Evolutionary conservation across 2,329 filamentous ascomycete genomes (phyloP), one percentile per base, ranked within the genome.

Genomic region (Aspergillus floridensis): DNA sequence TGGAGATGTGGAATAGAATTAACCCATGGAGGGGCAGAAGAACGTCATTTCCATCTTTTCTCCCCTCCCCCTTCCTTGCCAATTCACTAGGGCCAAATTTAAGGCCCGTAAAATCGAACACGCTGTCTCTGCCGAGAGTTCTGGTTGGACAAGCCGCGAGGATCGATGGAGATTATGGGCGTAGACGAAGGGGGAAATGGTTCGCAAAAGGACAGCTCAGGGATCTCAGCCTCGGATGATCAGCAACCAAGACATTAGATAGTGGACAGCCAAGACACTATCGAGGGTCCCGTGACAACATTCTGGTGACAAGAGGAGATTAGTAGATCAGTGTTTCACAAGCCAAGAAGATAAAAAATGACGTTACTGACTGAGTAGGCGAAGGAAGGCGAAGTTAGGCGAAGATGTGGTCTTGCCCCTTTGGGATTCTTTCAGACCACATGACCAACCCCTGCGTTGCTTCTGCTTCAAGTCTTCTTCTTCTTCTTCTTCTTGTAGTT

Each of bases 221-320:
- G 67, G 67, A 62, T 57, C 58, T 61, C 62, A 69, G 63, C 68
- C 65, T 70, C 69, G 68, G 70, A 69, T 66, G 69, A 71, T 72
- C 69, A 64, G 63, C 69, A 59, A 61, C 65, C 59, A 72, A 66
- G 67, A 68, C 62, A 62, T 56, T 29, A 29, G 3, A 29, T 29
- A 8, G 26, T 29, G 26, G 53, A 60, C 32, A 19, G 60, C 65
- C 61, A 64, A 65, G 53, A 3, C 53, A 48, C 53, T 55, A 55
- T 55, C 31, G 53, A 55, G 10, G 54, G 19, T 59, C 57, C 61
- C 59, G 61, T 62, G 63, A 64, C 61, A 35, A 16, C 8, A 35
- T 35, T 62, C 26, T 29, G 26, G 26, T 29, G 26, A 29, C 26
- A 29, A 29, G 26, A 29, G 8, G 26, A 29, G 26, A 29, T 29